Evolutionary conservation across 176 grass and related monocot species (phyloP), one percentile per base, ranked within the genome.

Genomic region (Eleusine indica): DNA sequence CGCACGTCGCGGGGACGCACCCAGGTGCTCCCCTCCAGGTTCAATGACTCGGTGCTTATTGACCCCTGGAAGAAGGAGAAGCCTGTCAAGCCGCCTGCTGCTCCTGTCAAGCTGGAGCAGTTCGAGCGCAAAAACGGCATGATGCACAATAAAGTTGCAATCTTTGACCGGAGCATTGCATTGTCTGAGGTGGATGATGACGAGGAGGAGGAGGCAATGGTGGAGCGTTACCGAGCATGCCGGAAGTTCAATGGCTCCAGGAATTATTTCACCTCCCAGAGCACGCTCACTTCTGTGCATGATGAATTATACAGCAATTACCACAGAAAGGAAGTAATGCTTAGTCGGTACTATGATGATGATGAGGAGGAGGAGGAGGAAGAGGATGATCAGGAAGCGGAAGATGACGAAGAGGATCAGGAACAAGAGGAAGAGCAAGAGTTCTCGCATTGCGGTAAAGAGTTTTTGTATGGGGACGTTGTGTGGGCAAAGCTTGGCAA

Each of bases 41-140:
- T 92, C 80, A 98, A 93, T 54, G 93, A 98, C 47, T 98, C 96
- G 11, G 96, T 98, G 61, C 89, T 98, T 46, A 82, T 90, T 12
- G 93, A 98, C 85, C 93, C 96, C 29, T 90, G 85, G 89, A 98
- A 93, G 91, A 95, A 90, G 85, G 96, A 98, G 65, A 98, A 90
- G 68, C 88, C 79, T 3, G 79, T 9, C 12, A 90, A 83, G 68
- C 74, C 73, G 21, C 58, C 68, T 37, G 38, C 47, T 14, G 46
- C 28, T 6, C 52, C 70, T 64, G 40, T 70, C 58, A 94, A 91
- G 40, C 30, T 43, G 52, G 81, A 82, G 60, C 80, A 64, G 52
- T 47, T 64, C 39, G 73, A 74, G 32, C 77, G 62, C 61, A 74
- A 71, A 85, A 88, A 47, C 14, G 71, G 86, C 75, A 39, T 67